These are phyloP conservation scores for Hypoxylon sp. DNA, from an alignment of 2,329 filamentous ascomycete genomes.

Conservation along the genomic window DNA sequence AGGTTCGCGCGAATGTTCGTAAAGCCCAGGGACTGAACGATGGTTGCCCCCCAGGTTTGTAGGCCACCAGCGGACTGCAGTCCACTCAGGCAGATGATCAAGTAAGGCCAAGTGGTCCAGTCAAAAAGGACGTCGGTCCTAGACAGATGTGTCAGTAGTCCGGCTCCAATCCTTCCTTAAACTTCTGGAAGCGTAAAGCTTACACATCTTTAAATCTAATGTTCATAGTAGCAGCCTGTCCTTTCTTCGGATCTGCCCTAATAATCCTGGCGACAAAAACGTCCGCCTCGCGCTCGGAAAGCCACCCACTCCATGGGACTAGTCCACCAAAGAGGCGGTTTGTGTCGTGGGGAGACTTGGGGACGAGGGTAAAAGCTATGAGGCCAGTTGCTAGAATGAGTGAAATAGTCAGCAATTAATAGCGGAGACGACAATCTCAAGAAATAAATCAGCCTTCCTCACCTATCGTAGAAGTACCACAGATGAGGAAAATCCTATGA, in stretches of 20 bases:
- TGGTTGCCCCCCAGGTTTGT: slow-evolving; percentile 44
- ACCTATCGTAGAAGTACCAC: slow-evolving; percentile 46
- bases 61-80: slow-evolving; percentile 43
- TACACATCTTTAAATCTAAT: slow-evolving; percentile 44
- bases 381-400: slow-evolving; percentile 38
- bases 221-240: slow-evolving; percentile 43
- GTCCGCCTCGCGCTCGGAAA: slow-evolving; percentile 45
- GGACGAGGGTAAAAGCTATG: slow-evolving; percentile 42
- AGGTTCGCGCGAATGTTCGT: slow-evolving; percentile 45
- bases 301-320: slow-evolving; percentile 40
- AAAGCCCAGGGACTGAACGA: slow-evolving; percentile 45
- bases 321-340: slow-evolving; percentile 42
- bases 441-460: neutral
- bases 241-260: slow-evolving; percentile 43
- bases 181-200: slow-evolving; percentile 1
- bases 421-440: neutral
- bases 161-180: neutral
- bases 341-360: slow-evolving; percentile 44
- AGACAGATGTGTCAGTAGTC: neutral
- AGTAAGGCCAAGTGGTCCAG: slow-evolving; percentile 46
- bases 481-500: slow-evolving; percentile 46
- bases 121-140: slow-evolving; percentile 43
- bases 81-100: slow-evolving; percentile 45
- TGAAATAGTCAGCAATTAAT: neutral
- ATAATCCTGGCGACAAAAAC: slow-evolving; percentile 44